These are phyloP conservation scores for Ogataea pini DNA, from an alignment of 805 yeast genomes.

Conservation along the genomic window DNA sequence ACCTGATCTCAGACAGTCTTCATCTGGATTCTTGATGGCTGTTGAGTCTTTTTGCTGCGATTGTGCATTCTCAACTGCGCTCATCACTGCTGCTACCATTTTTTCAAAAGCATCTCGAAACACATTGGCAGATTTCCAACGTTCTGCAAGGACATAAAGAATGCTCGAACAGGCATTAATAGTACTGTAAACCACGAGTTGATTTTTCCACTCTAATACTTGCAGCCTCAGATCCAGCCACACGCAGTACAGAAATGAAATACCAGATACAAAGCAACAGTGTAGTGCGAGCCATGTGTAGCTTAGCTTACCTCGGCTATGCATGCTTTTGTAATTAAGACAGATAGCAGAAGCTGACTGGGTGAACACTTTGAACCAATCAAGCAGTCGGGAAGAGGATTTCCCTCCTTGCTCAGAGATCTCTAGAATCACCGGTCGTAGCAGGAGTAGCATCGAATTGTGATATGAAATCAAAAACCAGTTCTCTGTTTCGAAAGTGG, in stretches of 20 bases:
- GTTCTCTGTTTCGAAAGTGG: slow-evolving; percentile 35
- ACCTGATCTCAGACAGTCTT: slow-evolving; percentile 1
- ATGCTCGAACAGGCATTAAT: slow-evolving; percentile 10
- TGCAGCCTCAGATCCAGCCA: slow-evolving; percentile 4
- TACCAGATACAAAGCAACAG: slow-evolving; percentile 3
- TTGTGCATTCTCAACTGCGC: background rate
- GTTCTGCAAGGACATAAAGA: background rate
- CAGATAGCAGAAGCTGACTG: slow-evolving; percentile 5
- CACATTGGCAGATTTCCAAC: slow-evolving; percentile 3
- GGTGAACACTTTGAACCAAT: slow-evolving; percentile 2
- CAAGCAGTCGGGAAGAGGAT: background rate
- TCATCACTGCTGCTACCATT: slow-evolving; percentile 7
- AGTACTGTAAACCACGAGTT: slow-evolving; percentile 5
- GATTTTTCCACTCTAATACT: slow-evolving; percentile 2
- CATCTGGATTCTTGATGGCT: background rate
- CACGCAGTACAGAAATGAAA: slow-evolving; percentile 2
- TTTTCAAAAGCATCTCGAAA: slow-evolving; percentile 3
- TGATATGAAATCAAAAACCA: slow-evolving; percentile 39
- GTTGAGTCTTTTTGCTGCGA: background rate
- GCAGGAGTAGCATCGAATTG: slow-evolving; percentile 34
- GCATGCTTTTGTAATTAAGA: slow-evolving; percentile 4
- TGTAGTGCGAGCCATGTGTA: slow-evolving; percentile 3
- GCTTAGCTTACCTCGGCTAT: slow-evolving; percentile 4
- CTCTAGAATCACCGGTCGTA: slow-evolving; percentile 35
- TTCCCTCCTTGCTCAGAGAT: slow-evolving; percentile 10